Evolutionary conservation across 306 rosid species (phyloP).

Genomic region (Citrullus mucosospermus): DNA sequence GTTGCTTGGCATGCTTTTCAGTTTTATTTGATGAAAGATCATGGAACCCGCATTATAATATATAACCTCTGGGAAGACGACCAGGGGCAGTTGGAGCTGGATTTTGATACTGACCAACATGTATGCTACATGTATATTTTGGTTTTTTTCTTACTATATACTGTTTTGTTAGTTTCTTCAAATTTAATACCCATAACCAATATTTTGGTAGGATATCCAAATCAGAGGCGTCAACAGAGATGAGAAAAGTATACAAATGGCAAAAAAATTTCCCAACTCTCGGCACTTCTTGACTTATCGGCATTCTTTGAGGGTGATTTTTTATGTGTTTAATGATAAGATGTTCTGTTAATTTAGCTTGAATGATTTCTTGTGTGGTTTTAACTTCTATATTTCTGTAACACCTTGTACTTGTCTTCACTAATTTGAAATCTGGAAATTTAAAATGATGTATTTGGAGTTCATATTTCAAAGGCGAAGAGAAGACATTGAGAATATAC

Average conservation of each 20-base stretch:
- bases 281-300: slow-evolving; percentile 81
- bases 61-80: slow-evolving; percentile 99
- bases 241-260: slow-evolving; percentile 88
- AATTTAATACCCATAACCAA: slow-evolving; percentile 4
- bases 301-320: slow-evolving; percentile 75
- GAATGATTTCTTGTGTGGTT: neutral
- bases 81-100: slow-evolving; percentile 86
- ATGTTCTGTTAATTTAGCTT: neutral
- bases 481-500: too few species aligned
- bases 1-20: slow-evolving; percentile 19
- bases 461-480: too few species aligned
- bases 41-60: slow-evolving; percentile 79
- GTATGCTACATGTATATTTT: slow-evolving; percentile 32
- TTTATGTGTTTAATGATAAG: neutral
- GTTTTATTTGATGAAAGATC: slow-evolving; percentile 57
- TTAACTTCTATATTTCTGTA: too few species aligned
- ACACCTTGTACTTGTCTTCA: too few species aligned
- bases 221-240: slow-evolving; percentile 90
- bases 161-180: neutral
- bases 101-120: slow-evolving; percentile 69
- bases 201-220: slow-evolving; percentile 71
- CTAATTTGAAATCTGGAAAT: too few species aligned
- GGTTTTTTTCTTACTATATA: neutral
- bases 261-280: slow-evolving; percentile 70
- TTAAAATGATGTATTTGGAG: too few species aligned